Conservation (phyloP, 1,284 basidiomycete genomes). For the Heliocybe sulcata region DNA sequence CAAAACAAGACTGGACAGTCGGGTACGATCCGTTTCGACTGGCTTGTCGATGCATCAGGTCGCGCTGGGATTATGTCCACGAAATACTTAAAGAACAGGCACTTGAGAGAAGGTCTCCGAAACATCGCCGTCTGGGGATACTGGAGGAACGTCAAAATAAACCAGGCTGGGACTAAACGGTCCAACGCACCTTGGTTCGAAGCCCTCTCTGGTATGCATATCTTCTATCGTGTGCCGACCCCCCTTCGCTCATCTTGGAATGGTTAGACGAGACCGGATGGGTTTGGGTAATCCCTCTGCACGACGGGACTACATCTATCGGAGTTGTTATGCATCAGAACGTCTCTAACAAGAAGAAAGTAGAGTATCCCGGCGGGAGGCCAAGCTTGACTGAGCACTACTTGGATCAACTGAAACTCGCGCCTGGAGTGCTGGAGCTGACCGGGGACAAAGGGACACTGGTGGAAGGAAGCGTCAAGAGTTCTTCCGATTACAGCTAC, state of each 20-base stretch:
- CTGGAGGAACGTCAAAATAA: constrained; percentile 40
- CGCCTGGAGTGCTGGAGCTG: background rate
- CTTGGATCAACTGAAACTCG: background rate
- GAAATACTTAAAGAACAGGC: constrained; percentile 59
- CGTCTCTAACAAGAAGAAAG: constrained; percentile 13
- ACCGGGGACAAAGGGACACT: background rate
- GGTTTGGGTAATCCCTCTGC: constrained; percentile 43
- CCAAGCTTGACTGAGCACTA: background rate
- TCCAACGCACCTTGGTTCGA: constrained; percentile 59
- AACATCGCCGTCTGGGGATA: constrained; percentile 49
- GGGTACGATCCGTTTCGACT: constrained; percentile 53
- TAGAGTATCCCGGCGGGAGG: background rate
- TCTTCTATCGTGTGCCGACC: background rate
- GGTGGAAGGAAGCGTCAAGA: constrained; percentile 6
- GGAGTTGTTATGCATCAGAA: constrained; percentile 35
- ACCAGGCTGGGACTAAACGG: constrained; percentile 46
- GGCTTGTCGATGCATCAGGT: constrained; percentile 66
- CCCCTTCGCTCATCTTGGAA: too few relatives aligned
- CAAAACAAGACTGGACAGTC: constrained; percentile 2
- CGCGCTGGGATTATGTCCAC: constrained; percentile 60
- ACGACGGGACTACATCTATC: constrained; percentile 37
- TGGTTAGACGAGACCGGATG: constrained; percentile 43
- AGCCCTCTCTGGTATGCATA: constrained; percentile 48
- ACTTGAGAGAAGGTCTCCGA: constrained; percentile 51
- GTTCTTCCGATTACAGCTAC: constrained; percentile 36